These are phyloP conservation scores for Elymus sibiricus DNA, from an alignment of 176 grass and related monocot genomes.

Conservation along the genomic window DNA sequence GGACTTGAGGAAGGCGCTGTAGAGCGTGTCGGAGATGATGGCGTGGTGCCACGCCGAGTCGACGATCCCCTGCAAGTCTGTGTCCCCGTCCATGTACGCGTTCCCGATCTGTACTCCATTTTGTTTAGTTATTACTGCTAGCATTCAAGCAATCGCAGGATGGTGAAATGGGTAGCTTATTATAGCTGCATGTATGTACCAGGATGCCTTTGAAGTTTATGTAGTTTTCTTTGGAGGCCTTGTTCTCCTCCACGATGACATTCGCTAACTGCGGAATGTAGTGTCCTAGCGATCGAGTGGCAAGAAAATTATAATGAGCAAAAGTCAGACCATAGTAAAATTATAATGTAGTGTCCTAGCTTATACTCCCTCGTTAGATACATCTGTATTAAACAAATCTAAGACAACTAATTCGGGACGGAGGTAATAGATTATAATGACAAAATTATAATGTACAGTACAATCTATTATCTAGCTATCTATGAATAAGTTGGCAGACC, in stretches of 20 bases:
- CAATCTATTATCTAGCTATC: neutral
- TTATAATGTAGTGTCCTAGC: too few species aligned
- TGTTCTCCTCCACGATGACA: conserved; percentile 48
- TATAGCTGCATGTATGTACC: neutral
- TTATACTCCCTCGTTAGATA: too few species aligned
- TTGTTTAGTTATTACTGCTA: too few species aligned
- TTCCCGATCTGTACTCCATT: conserved; percentile 24
- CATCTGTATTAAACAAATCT: too few species aligned
- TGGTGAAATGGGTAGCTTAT: neutral
- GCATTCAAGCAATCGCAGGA: neutral
- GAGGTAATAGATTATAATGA: too few species aligned
- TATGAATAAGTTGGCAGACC: conserved; percentile 14
- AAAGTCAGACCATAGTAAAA: too few species aligned
- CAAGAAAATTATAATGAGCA: neutral
- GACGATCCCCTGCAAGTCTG: conserved; percentile 35
- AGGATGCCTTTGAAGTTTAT: conserved; percentile 60
- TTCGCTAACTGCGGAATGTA: conserved; percentile 57
- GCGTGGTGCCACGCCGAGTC: conserved; percentile 57
- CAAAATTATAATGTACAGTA: too few species aligned
- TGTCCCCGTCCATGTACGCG: conserved; percentile 52
- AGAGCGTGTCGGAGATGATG: conserved; percentile 51
- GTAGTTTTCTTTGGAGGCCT: conserved; percentile 9
- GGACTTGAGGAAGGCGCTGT: conserved; percentile 24
- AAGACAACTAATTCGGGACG: too few species aligned
- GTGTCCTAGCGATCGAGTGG: conserved; percentile 24